Evolutionary conservation across 2,329 filamentous ascomycete species (phyloP), one percentile per base, ranked within the genome.

Genomic region (Ramularia endophylla): DNA sequence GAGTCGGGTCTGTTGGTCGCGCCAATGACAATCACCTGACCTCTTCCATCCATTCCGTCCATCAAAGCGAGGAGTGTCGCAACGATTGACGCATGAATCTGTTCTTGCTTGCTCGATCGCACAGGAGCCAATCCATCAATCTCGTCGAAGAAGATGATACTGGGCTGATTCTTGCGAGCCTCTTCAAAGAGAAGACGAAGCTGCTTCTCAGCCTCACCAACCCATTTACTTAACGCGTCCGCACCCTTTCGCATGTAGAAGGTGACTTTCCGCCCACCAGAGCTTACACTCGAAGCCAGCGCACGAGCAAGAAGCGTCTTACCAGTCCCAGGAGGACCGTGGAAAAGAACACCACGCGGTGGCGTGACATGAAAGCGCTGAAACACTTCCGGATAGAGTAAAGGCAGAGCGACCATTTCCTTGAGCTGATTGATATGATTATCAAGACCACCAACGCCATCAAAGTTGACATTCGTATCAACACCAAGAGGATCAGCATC

Each of bases 181-280:
- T 98, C 92, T 56, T 97, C 92, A 51, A 98, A 98, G 4, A 98
- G 74, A 43, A 97, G 70, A 33, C 92, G 82, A 40, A 98, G 77
- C 62, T 98, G 92, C 65, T 90, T 84, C 67, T 98, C 92, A 8
- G 94, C 92, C 66, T 98, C 92, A 60, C 92, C 92, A 38, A 98
- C 92, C 92, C 92, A 98, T 67, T 98, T 98, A 65, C 89, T 95
- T 48, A 98, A 71, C 12, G 89, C 89, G 74, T 98, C 92, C 17
- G 92, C 94, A 61, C 92, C 94, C 66, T 98, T 98, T 46, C 92
- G 84, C 92, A 98, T 98, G 66, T 97, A 98, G 57, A 98, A 98
- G 0, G 89, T 97, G 50, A 98, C 92, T 63, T 97, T 97, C 52
- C 84, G 83, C 16, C 90, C 90, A 36, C 90, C 85, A 9, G 85